These are phyloP conservation scores for Paragyromitra xinjiangensis DNA, from an alignment of 495 filamentous ascomycete species.

Conservation along the genomic window DNA sequence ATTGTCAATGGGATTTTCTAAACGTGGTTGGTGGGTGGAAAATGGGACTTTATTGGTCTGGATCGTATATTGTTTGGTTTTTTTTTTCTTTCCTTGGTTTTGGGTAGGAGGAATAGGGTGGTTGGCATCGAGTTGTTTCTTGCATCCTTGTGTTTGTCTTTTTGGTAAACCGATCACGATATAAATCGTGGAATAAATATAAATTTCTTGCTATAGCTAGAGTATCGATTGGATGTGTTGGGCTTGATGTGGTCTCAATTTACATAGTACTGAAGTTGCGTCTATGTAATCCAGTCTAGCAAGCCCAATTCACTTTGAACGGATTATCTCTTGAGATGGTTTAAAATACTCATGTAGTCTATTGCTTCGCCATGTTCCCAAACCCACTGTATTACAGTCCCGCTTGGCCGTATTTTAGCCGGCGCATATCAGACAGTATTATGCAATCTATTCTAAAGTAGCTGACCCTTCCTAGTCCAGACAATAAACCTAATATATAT, in stretches of 20 bases:
- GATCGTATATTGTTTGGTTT: not conserved
- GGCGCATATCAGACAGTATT: too few species aligned
- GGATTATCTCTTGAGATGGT: too few species aligned
- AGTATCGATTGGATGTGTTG: too few species aligned
- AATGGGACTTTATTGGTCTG: not conserved
- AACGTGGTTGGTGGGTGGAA: constrained; percentile 20
- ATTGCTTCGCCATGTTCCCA: too few species aligned
- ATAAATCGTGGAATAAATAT: not conserved
- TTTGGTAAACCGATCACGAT: not conserved
- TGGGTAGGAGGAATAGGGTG: not conserved
- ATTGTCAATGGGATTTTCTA: constrained; percentile 94
- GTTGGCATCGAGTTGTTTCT: not conserved
- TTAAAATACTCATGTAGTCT: too few species aligned
- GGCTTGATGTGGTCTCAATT: not conserved
- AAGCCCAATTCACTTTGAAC: too few species aligned
- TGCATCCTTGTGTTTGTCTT: not conserved
- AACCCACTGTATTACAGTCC: too few species aligned
- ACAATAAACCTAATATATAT: not conserved
- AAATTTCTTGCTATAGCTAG: not conserved
- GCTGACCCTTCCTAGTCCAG: too few species aligned
- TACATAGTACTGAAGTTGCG: too few species aligned
- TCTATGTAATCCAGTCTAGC: too few species aligned
- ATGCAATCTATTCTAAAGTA: too few species aligned
- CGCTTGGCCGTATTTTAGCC: too few species aligned
- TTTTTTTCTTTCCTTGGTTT: not conserved